These are phyloP conservation scores for Euphorbia tirucalli DNA, from an alignment of 345 rosid genomes.

Conservation along the genomic window DNA sequence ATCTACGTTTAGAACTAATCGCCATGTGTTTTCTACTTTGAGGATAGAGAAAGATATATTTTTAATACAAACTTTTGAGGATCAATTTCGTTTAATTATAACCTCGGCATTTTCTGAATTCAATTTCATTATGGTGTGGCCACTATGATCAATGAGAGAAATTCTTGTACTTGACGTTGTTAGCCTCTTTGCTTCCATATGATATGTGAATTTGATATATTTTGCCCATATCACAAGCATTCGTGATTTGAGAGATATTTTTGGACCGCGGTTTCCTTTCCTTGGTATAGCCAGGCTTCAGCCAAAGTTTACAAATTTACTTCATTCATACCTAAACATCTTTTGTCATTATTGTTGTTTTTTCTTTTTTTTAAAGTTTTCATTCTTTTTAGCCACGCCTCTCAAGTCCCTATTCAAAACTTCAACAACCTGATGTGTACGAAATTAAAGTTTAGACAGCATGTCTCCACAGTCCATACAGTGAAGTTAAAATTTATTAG, in stretches of 20 bases:
- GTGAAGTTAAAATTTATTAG: background rate
- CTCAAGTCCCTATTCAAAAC: background rate
- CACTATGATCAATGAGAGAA: background rate
- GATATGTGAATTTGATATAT: background rate
- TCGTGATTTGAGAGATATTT: background rate
- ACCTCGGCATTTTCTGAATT: background rate
- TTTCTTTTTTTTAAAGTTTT: background rate
- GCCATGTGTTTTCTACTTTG: background rate
- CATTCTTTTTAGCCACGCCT: background rate
- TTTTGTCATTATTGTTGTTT: background rate
- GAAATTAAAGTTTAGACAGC: too few species aligned
- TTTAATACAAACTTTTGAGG: background rate
- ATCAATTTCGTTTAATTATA: background rate
- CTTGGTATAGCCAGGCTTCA: background rate
- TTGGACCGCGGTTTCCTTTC: background rate
- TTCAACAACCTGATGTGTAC: background rate
- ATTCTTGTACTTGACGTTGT: background rate
- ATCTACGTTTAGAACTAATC: constrained; percentile 9
- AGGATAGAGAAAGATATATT: background rate
- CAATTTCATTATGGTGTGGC: background rate
- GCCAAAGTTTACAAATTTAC: background rate
- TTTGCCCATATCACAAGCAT: background rate
- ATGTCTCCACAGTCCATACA: too few species aligned
- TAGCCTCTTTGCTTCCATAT: background rate
- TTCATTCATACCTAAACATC: background rate